Evolutionary conservation across 192 early-diverging fungal genomes (phyloP), one percentile per base, ranked within the genome.

Genomic region (Backusella australiensis): DNA sequence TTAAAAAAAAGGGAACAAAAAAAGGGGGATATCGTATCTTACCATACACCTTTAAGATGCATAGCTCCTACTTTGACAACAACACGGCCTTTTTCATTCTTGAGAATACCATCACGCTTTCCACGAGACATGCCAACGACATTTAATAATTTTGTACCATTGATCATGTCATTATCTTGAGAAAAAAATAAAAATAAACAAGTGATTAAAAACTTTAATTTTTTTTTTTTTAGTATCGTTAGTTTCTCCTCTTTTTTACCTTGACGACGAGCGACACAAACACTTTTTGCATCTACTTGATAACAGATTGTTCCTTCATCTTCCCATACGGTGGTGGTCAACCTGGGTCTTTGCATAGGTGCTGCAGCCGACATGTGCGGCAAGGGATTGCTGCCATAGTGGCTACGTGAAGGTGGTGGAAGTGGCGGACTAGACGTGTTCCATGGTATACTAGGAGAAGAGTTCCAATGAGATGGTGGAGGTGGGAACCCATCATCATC

Each of bases 21-120:
- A 3, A 39, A 11, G 38, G 38, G 38, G 8, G 38, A 39, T 32
- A 32, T 39, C 19, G 6, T 21, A 17, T 73, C 84, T 82, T 82
- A 89, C 93, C 93, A 95, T 73, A 95, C 93, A 41, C 93, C 93
- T 80, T 95, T 95, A 34, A 95, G 85, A 75, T 93, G 91, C 93
- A 95, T 94, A 5, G 93, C 90, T 38, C 93, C 93, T 0, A 92
- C 92, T 83, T 95, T 95, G 72, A 95, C 92, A 6, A 95, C 93
- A 4, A 90, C 89, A 71, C 93, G 85, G 21, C 90, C 93, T 81
- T 94, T 94, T 79, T 95, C 93, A 75, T 94, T 93, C 79, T 95
- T 95, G 52, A 95, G 85, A 72, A 95, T 94, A 3, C 92, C 93
- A 65, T 95, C 93, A 35, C 93, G 84, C 78, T 93, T 93, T 69